Percentiles rank a stretch among this genome's conserved stretches.
These are phyloP conservation scores for Penium margaritaceum DNA, from an alignment of 139 green algal species.

Conservation along the genomic window DNA sequence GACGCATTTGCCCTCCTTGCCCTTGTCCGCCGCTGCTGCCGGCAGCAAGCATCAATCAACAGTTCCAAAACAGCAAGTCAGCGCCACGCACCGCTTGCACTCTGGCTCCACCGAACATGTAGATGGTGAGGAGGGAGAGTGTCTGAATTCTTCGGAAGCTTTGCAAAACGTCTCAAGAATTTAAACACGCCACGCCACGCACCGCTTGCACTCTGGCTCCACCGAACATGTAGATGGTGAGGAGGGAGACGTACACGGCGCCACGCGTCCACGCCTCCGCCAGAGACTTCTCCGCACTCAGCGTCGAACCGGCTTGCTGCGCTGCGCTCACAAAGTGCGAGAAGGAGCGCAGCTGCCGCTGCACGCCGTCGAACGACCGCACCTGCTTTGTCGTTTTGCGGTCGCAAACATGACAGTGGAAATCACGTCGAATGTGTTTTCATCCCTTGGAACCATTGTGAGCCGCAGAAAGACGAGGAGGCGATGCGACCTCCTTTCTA, in stretches of 20 bases:
- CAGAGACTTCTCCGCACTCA: slow-evolving; percentile 13
- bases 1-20: neutral
- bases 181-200: neutral
- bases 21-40: neutral
- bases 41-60: neutral
- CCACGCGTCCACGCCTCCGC: slow-evolving; percentile 38
- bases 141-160: no score
- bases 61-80: neutral
- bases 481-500: no score
- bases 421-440: no score
- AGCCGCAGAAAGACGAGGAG: no score
- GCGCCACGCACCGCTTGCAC: neutral
- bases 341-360: slow-evolving; percentile 16
- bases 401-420: no score
- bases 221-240: slow-evolving; percentile 30
- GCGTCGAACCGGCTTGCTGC: neutral
- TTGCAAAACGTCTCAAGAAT: no score
- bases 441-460: no score
- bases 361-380: slow-evolving; percentile 37
- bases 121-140: slow-evolving; percentile 2
- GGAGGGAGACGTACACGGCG: slow-evolving; percentile 33
- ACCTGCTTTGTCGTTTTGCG: no score
- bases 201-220: slow-evolving; percentile 21
- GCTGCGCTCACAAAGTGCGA: slow-evolving; percentile 2
- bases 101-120: neutral